Percentiles rank a stretch among this genome's conserved stretches.
Conservation (phyloP, 768 basidiomycete species). For the Kwoniella sp. region DNA sequence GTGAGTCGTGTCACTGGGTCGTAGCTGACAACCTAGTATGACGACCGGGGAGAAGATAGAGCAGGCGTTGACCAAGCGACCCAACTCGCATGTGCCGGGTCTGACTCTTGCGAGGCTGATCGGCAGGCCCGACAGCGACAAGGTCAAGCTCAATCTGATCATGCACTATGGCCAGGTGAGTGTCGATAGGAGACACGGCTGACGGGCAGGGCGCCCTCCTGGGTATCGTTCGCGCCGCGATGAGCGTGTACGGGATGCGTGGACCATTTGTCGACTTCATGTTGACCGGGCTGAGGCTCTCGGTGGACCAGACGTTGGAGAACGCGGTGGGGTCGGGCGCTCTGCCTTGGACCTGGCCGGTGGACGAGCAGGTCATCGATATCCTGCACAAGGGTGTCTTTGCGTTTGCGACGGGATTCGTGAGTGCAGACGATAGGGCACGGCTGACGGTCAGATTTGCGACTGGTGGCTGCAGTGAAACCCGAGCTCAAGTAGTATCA, state of each 20-base stretch:
- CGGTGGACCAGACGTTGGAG: slow-evolving; percentile 23
- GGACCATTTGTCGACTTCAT: slow-evolving; percentile 18
- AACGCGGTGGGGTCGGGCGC: slow-evolving; percentile 18
- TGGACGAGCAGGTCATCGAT: slow-evolving; percentile 21
- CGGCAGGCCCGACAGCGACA: slow-evolving; percentile 11
- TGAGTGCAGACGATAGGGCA: neutral
- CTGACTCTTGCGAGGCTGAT: slow-evolving; percentile 12
- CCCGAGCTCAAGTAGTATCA: too few species aligned
- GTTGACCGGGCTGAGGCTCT: slow-evolving; percentile 15
- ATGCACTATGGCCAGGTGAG: slow-evolving; percentile 25
- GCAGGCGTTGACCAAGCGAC: slow-evolving; percentile 14
- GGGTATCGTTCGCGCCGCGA: slow-evolving; percentile 9
- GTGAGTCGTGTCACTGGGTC: neutral
- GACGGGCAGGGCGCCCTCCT: slow-evolving; percentile 7
- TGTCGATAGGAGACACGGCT: neutral
- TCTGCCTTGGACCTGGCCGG: slow-evolving; percentile 25
- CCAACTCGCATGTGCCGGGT: slow-evolving; percentile 20
- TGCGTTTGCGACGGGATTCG: slow-evolving; percentile 22
- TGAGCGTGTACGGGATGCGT: slow-evolving; percentile 12
- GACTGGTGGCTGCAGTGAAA: slow-evolving; percentile 2
- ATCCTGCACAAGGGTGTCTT: slow-evolving; percentile 21
- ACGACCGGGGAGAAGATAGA: slow-evolving; percentile 20
- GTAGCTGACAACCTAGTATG: slow-evolving; percentile 1
- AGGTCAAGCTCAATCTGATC: slow-evolving; percentile 12
- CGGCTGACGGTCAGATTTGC: neutral